Evolutionary conservation across 768 basidiomycete genomes (phyloP).

Genomic region (Boletus pseudo-olivaceus): DNA sequence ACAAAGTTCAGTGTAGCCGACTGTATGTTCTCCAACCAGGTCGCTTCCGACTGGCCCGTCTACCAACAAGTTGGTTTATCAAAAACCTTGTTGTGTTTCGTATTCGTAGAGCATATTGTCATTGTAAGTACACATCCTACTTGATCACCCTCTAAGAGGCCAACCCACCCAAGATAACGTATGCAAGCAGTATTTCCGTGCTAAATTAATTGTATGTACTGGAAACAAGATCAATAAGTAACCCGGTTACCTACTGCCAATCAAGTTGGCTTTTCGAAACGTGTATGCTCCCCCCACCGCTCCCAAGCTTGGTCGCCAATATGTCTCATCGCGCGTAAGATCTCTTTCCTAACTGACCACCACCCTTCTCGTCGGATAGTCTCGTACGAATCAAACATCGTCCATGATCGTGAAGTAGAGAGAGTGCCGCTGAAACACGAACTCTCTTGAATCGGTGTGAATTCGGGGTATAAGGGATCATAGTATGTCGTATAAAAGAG

Average conservation of each 20-base stretch:
- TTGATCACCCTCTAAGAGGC: not conserved
- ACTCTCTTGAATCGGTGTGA: conserved; percentile 46
- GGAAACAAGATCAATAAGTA: conserved; percentile 20
- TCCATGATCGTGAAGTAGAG: conserved; percentile 38
- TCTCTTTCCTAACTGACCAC: conserved; percentile 35
- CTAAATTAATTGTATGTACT: conserved; percentile 14
- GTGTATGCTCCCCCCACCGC: conserved; percentile 35
- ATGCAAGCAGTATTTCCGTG: conserved; percentile 15
- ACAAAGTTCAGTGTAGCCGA: not conserved
- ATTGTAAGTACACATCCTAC: not conserved
- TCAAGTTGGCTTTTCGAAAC: conserved; percentile 31
- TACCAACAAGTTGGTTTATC: no score
- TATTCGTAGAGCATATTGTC: not conserved
- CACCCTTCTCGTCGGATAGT: conserved; percentile 41
- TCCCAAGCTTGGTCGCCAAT: conserved; percentile 43
- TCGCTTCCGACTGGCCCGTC: no score
- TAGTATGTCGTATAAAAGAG: conserved; percentile 73
- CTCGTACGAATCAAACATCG: conserved; percentile 35
- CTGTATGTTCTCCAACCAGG: no score
- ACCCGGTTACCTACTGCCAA: not conserved
- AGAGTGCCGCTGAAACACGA: conserved; percentile 29
- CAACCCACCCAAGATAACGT: conserved; percentile 5
- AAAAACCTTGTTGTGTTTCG: not conserved
- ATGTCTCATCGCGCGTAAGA: conserved; percentile 38
- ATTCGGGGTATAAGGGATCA: conserved; percentile 73